These are phyloP conservation scores for Schizosaccharomyces octosporus DNA, from an alignment of 805 yeast species.

Conservation along the genomic window DNA sequence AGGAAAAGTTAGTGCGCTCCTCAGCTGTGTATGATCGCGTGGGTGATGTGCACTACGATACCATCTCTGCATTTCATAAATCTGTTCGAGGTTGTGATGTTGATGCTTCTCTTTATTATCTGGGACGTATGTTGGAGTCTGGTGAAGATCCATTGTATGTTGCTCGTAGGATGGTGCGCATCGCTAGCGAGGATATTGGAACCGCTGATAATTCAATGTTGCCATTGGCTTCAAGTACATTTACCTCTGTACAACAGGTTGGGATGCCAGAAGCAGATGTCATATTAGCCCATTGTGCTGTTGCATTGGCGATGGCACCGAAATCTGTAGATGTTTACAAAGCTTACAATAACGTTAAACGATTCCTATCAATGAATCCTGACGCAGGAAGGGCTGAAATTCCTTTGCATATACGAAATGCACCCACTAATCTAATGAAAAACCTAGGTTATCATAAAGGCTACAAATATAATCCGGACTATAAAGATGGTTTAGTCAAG, in stretches of 20 bases:
- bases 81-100: conserved; percentile 72
- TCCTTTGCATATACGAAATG: conserved; percentile 58
- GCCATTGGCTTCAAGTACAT: conserved; percentile 68
- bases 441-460: conserved; percentile 65
- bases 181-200: conserved; percentile 90
- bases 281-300: conserved; percentile 75
- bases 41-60: conserved; percentile 85
- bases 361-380: conserved; percentile 31
- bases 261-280: conserved; percentile 91
- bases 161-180: conserved; percentile 74
- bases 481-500: conserved; percentile 37
- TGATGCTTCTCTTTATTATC: conserved; percentile 70
- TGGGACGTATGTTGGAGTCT: conserved; percentile 69
- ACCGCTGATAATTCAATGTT: conserved; percentile 56
- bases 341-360: conserved; percentile 47
- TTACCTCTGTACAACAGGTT: conserved; percentile 64
- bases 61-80: conserved; percentile 88
- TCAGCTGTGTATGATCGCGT: conserved; percentile 47
- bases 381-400: conserved; percentile 32
- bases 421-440: conserved; percentile 78
- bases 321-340: conserved; percentile 72
- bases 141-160: conserved; percentile 87
- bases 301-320: conserved; percentile 62
- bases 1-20: conserved; percentile 5
- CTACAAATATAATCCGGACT: conserved; percentile 78